phyloP scores from a whole-genome alignment of 1,284 basidiomycete genomes.

The Sparassis latifolia region DNA sequence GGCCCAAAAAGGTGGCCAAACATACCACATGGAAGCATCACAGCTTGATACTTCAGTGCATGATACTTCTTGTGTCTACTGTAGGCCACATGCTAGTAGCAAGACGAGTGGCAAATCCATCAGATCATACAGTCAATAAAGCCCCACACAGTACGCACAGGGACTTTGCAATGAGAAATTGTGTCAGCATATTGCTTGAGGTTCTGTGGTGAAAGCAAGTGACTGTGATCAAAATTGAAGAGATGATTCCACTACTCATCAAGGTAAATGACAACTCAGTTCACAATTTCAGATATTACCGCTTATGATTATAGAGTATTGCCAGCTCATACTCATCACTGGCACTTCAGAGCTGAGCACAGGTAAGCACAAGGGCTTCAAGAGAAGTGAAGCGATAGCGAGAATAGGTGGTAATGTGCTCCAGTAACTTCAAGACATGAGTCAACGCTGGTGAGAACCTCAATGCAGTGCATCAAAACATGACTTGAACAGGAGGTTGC shows the following conservation, averaged over 20 bases:
- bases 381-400: neutral
- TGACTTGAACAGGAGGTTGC: no score
- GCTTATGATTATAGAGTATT: neutral
- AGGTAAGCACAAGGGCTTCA: neutral
- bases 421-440: neutral
- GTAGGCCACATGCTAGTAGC: neutral
- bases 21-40: neutral
- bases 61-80: neutral
- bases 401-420: neutral
- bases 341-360: neutral
- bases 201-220: neutral
- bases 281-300: neutral
- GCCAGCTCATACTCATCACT: neutral
- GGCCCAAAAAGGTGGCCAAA: neutral
- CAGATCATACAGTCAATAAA: neutral
- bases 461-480: no score
- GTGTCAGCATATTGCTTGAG: neutral
- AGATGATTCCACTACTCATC: neutral
- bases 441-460: neutral
- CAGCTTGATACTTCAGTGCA: neutral
- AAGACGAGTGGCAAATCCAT: neutral
- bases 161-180: neutral
- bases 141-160: neutral
- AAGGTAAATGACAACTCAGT: neutral
- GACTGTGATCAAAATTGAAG: neutral